Conservation (phyloP, 768 basidiomycete species). For the Auricularia auricula-judae region DNA sequence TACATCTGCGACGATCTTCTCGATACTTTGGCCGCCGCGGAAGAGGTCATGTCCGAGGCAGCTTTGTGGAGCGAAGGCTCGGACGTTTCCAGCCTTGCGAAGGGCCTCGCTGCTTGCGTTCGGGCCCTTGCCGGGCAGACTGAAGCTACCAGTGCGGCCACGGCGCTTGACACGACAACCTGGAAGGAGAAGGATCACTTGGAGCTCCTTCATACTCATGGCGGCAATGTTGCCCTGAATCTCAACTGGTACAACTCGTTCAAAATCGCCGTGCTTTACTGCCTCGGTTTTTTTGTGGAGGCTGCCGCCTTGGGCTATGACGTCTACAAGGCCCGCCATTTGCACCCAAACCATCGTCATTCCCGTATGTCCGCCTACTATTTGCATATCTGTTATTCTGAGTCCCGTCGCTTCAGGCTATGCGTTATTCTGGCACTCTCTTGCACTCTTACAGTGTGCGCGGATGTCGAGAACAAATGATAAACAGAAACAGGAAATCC, state of each 20-base stretch:
- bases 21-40: constrained; percentile 44
- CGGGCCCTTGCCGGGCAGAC: constrained; percentile 57
- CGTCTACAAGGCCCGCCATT: constrained; percentile 45
- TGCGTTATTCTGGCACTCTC: constrained; percentile 56
- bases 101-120: constrained; percentile 49
- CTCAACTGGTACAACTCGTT: constrained; percentile 36
- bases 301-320: constrained; percentile 54
- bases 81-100: constrained; percentile 41
- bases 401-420: constrained; percentile 33
- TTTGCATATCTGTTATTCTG: neutral
- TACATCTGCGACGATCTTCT: constrained; percentile 12
- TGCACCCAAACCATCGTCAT: constrained; percentile 51
- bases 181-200: constrained; percentile 49
- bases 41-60: constrained; percentile 55
- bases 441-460: constrained; percentile 53
- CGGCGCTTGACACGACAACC: constrained; percentile 47
- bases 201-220: constrained; percentile 28
- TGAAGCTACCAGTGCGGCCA: constrained; percentile 32
- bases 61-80: constrained; percentile 43
- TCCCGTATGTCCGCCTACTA: neutral
- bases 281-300: constrained; percentile 45
- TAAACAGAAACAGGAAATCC: constrained; percentile 27
- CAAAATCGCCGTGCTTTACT: constrained; percentile 54
- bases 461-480: constrained; percentile 31
- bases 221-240: constrained; percentile 39